phyloP scores from a whole-genome alignment of 306 rosid species.

The Sphenostylis stenocarpa region DNA sequence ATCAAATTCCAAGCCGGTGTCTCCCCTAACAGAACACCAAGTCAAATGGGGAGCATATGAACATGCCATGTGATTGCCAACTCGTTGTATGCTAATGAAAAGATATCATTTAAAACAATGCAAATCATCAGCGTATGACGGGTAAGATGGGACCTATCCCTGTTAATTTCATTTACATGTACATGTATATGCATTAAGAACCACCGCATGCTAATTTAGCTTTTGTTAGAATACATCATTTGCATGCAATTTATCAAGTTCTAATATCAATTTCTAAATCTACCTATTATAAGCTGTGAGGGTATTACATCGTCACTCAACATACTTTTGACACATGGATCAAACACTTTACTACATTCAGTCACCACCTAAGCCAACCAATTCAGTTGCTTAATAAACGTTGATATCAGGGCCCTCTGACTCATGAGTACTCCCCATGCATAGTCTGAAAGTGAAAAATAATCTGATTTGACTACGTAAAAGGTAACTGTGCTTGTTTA shows the following conservation, averaged over 20 bases:
- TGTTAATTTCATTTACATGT: conserved; percentile 30
- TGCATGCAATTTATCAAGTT: conserved; percentile 19
- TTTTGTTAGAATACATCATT: not conserved
- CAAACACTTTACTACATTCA: not conserved
- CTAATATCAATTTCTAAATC: not conserved
- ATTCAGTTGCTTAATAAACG: not conserved
- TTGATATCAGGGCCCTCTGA: not conserved
- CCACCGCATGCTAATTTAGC: not conserved
- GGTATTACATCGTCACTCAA: not conserved
- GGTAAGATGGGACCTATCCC: conserved; percentile 35
- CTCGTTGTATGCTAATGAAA: conserved; percentile 39
- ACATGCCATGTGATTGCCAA: conserved; percentile 83
- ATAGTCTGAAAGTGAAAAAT: not conserved
- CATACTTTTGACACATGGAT: not conserved
- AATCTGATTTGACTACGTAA: not conserved
- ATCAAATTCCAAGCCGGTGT: conserved; percentile 45
- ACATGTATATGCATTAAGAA: conserved; percentile 7
- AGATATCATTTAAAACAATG: conserved; percentile 28
- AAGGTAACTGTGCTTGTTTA: not conserved
- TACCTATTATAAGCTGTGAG: not conserved
- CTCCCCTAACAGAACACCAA: conserved; percentile 58
- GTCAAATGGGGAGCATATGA: conserved; percentile 52
- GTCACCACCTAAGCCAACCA: not conserved
- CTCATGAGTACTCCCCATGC: not conserved
- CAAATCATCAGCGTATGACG: conserved; percentile 32